phyloP scores from a whole-genome alignment of 345 rosid genomes.

The Adansonia digitata region DNA sequence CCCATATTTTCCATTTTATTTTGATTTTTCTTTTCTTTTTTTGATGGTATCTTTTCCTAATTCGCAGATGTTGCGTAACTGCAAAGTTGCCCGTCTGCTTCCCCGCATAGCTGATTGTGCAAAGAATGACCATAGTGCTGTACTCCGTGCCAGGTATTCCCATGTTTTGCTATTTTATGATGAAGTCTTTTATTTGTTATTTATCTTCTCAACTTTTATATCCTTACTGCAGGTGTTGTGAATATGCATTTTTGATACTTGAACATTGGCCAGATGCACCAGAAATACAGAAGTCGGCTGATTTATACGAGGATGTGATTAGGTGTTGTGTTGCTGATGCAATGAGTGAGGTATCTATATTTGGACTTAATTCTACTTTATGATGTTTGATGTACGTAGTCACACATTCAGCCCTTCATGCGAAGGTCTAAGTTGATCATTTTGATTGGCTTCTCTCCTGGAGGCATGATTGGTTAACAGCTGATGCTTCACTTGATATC shows the following conservation, averaged over 20 bases:
- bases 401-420: not conserved
- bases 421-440: not conserved
- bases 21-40: constrained; percentile 3
- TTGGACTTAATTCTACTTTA: not conserved
- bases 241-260: constrained; percentile 84
- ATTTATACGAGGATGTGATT: constrained; percentile 81
- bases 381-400: not conserved
- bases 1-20: not conserved
- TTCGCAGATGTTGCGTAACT: constrained; percentile 85
- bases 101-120: constrained; percentile 90
- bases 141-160: constrained; percentile 82
- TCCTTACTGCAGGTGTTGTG: constrained; percentile 71
- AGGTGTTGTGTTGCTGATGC: constrained; percentile 96
- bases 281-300: constrained; percentile 89
- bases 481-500: not conserved
- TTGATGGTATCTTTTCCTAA: constrained; percentile 12
- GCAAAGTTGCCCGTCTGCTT: constrained; percentile 90
- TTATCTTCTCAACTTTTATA: constrained; percentile 1
- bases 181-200: constrained; percentile 17
- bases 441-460: not conserved
- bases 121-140: constrained; percentile 84
- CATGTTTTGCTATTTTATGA: constrained; percentile 3
- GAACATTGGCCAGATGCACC: constrained; percentile 99
- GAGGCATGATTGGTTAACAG: not conserved
- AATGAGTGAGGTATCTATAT: constrained; percentile 85